These are phyloP conservation scores for Cardiospermum halicacabum DNA, from an alignment of 345 rosid species.

Conservation along the genomic window DNA sequence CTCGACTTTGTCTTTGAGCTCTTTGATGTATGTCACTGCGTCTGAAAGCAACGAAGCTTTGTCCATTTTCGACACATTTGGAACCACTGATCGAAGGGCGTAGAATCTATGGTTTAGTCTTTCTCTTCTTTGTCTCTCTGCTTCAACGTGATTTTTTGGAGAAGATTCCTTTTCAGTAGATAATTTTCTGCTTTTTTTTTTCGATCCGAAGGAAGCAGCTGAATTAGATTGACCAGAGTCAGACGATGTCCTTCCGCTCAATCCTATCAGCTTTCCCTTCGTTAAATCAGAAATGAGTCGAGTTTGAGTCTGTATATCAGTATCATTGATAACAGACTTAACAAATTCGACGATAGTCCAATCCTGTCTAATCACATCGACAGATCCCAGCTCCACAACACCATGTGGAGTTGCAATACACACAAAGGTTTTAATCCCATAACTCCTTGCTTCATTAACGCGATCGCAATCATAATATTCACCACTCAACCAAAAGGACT, in stretches of 20 bases:
- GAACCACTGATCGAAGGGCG: conserved; percentile 76
- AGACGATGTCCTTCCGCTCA: conserved; percentile 29
- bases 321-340: conserved; percentile 35
- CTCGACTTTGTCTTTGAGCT: conserved; percentile 46
- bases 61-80: conserved; percentile 89
- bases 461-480: conserved; percentile 37
- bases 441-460: conserved; percentile 40
- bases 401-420: conserved; percentile 41
- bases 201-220: conserved; percentile 18
- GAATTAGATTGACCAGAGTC: conserved; percentile 37
- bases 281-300: too few relatives aligned
- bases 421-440: conserved; percentile 43
- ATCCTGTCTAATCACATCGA: conserved; percentile 30
- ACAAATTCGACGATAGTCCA: conserved; percentile 32
- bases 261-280: conserved; percentile 20
- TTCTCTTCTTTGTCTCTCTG: conserved; percentile 81
- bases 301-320: too few relatives aligned
- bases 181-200: conserved; percentile 37
- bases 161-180: conserved; percentile 32
- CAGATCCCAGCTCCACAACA: conserved; percentile 57
- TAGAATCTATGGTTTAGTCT: conserved; percentile 73
- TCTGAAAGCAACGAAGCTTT: conserved; percentile 76
- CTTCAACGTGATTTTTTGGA: conserved; percentile 65
- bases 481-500: conserved; percentile 36
- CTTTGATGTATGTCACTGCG: conserved; percentile 65